These are phyloP conservation scores for Amylocarpus encephaloides DNA, from an alignment of 2,329 filamentous ascomycete genomes.

Conservation along the genomic window DNA sequence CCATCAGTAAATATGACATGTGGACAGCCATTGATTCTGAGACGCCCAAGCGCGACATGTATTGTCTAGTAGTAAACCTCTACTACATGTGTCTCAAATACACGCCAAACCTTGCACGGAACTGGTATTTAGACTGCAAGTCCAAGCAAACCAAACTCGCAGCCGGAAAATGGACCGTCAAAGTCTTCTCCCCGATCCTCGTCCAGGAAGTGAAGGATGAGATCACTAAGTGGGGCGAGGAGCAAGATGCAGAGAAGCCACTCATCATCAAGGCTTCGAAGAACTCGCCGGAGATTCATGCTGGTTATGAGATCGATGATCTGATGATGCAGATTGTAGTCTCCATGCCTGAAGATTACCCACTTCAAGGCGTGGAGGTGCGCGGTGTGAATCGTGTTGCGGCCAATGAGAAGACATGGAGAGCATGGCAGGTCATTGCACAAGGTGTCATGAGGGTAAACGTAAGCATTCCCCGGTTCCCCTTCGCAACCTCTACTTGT, in stretches of 20 bases:
- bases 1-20: conserved; percentile 51
- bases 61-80: conserved; percentile 78
- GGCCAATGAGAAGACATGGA: conserved; percentile 87
- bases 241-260: conserved; percentile 49
- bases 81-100: conserved; percentile 78
- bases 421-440: conserved; percentile 79
- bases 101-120: conserved; percentile 69
- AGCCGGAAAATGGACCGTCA: conserved; percentile 79
- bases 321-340: conserved; percentile 78
- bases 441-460: conserved; percentile 92
- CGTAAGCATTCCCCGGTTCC: conserved; percentile 35
- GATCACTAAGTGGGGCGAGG: conserved; percentile 59
- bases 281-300: conserved; percentile 68
- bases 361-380: conserved; percentile 72
- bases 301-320: conserved; percentile 84
- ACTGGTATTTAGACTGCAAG: conserved; percentile 77
- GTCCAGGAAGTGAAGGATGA: conserved; percentile 60
- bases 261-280: conserved; percentile 65
- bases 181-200: conserved; percentile 68
- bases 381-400: conserved; percentile 75
- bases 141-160: conserved; percentile 74
- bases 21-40: conserved; percentile 49
- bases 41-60: conserved; percentile 63
- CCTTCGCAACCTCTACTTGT: neutral
- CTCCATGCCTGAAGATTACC: conserved; percentile 72